Conservation (phyloP, 768 basidiomycete genomes). For the Fistulinella prunicolor region DNA sequence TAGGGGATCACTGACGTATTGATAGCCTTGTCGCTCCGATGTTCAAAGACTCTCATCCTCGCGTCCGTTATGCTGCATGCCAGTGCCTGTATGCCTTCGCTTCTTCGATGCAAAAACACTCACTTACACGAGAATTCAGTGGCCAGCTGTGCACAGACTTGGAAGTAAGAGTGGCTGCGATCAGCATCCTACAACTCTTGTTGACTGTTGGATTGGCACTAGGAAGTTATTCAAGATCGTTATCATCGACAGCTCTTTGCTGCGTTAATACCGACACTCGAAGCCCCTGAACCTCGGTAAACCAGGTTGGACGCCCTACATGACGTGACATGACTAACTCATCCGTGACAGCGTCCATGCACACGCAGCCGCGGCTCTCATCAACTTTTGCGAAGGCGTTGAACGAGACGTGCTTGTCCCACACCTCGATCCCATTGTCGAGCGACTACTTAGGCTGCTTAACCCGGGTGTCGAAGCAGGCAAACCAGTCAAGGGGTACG, state of each 20-base stretch:
- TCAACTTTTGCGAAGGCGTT: constrained; percentile 90
- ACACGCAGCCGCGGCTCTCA: constrained; percentile 83
- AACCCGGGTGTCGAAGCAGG: constrained; percentile 47
- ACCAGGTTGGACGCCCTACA: constrained; percentile 6
- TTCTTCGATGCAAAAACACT: not conserved
- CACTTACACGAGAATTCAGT: constrained; percentile 34
- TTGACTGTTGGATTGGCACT: not conserved
- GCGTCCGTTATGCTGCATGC: constrained; percentile 73
- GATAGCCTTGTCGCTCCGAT: constrained; percentile 69
- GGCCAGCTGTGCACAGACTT: constrained; percentile 90
- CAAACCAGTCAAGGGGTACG: constrained; percentile 52
- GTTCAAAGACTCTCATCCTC: constrained; percentile 76
- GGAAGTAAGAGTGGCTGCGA: constrained; percentile 48
- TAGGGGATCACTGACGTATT: not conserved
- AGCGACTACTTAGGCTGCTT: constrained; percentile 54
- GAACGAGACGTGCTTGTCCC: constrained; percentile 68
- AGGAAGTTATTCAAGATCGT: constrained; percentile 74
- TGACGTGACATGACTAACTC: constrained; percentile 1
- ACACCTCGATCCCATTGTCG: constrained; percentile 78
- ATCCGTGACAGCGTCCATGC: constrained; percentile 63
- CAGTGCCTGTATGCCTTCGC: constrained; percentile 66
- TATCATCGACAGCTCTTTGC: constrained; percentile 68
- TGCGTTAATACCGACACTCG: constrained; percentile 67
- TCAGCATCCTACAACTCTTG: not conserved
- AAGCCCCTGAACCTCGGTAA: constrained; percentile 72